Evolutionary conservation across 208 protist genomes (phyloP).

Genomic region (Crithidia fasciculata): DNA sequence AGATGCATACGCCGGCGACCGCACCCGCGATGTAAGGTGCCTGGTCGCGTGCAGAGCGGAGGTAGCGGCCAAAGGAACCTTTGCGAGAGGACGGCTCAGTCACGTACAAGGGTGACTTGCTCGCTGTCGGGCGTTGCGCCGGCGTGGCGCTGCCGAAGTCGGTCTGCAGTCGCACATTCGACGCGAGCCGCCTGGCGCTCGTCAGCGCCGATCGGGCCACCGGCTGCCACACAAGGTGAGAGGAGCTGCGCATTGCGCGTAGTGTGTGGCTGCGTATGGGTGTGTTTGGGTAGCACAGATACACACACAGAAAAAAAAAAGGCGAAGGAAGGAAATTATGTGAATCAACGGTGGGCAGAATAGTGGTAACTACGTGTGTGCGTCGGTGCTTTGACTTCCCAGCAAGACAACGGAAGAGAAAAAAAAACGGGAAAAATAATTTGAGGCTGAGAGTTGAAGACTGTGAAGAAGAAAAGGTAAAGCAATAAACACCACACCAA

Average conservation of each 20-base stretch:
- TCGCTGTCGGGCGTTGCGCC: constrained; percentile 63
- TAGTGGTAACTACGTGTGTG: too few species aligned
- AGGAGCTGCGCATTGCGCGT: constrained; percentile 43
- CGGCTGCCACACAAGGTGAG: constrained; percentile 67
- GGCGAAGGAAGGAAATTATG: too few species aligned
- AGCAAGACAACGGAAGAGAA: too few species aligned
- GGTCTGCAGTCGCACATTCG: constrained; percentile 60
- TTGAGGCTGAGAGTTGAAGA: too few species aligned
- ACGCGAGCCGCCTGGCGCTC: constrained; percentile 25
- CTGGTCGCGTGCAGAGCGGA: constrained; percentile 56
- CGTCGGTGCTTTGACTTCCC: too few species aligned
- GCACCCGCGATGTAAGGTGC: constrained; percentile 65
- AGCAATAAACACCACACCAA: too few species aligned
- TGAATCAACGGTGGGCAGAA: too few species aligned
- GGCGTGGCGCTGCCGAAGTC: constrained; percentile 76
- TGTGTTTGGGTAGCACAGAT: neutral
- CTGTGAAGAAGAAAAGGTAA: too few species aligned
- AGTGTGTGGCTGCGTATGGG: neutral
- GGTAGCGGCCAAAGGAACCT: constrained; percentile 72
- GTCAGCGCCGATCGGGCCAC: constrained; percentile 23
- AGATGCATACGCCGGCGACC: constrained; percentile 68
- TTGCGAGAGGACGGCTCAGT: constrained; percentile 60
- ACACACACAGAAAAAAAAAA: too few species aligned
- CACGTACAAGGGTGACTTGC: constrained; percentile 57
- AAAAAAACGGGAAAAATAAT: too few species aligned